phyloP scores from a whole-genome alignment of 139 green algal species.

The Helicosporidium sp. region DNA sequence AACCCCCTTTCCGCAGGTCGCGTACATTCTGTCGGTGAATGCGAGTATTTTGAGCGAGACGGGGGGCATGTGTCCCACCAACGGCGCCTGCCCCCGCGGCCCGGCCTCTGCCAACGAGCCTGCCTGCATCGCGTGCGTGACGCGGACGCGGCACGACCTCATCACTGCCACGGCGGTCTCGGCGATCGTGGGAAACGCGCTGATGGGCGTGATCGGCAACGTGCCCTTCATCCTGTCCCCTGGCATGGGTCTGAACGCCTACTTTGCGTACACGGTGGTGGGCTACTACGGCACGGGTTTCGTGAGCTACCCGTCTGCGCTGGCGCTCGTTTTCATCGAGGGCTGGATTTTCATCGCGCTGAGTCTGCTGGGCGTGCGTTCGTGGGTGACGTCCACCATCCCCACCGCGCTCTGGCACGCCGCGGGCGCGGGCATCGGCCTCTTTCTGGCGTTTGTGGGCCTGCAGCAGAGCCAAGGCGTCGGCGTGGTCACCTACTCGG shows the following conservation, averaged over 20 bases:
- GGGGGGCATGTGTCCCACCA: slow-evolving; percentile 9
- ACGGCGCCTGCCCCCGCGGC: slow-evolving; percentile 2
- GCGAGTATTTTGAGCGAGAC: slow-evolving; percentile 13
- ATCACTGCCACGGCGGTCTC: slow-evolving; percentile 19
- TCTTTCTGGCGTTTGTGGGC: slow-evolving; percentile 52
- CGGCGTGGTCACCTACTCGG: slow-evolving; percentile 41
- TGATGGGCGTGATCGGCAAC: slow-evolving; percentile 31
- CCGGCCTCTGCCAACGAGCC: background rate
- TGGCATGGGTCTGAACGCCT: slow-evolving; percentile 59
- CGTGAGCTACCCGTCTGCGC: slow-evolving; percentile 25
- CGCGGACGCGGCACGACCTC: slow-evolving; percentile 4
- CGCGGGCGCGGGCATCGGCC: slow-evolving; percentile 47
- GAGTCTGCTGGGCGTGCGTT: slow-evolving; percentile 32
- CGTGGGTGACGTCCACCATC: slow-evolving; percentile 32
- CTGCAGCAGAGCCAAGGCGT: slow-evolving; percentile 48
- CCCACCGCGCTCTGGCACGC: slow-evolving; percentile 43
- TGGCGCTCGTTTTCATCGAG: slow-evolving; percentile 40
- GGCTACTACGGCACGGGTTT: slow-evolving; percentile 27
- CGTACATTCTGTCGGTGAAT: slow-evolving; percentile 27
- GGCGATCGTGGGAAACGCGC: slow-evolving; percentile 20
- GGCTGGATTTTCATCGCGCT: slow-evolving; percentile 44
- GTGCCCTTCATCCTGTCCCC: slow-evolving; percentile 22
- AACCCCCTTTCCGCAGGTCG: slow-evolving; percentile 3
- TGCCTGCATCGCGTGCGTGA: slow-evolving; percentile 13
- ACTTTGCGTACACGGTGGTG: slow-evolving; percentile 55